Evolutionary conservation across 2,329 filamentous ascomycete genomes (phyloP), one percentile per base, ranked within the genome.

Genomic region (Cryphonectria japonica): DNA sequence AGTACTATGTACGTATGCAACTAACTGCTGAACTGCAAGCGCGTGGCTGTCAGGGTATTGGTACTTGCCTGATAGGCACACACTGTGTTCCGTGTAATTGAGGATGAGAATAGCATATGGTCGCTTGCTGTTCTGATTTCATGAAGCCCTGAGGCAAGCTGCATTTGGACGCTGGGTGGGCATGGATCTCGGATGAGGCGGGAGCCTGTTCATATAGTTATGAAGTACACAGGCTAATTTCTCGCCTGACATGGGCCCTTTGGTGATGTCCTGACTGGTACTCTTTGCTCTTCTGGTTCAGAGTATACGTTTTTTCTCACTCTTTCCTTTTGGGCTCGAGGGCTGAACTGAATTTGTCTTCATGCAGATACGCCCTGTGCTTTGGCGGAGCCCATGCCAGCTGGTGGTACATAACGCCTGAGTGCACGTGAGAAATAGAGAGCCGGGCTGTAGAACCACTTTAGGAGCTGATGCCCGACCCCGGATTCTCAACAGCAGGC

Each of bases 401-500:
- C 3, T 61, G 59, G 59, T 8, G 14, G 32, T 39, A 61, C 59
- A n/a, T n/a, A n/a, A 13, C 29, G 16, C 60, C 34, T 34, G 11
- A 26, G 61, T 26, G 61, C 61, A 64, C 61, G 61, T 64, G 61
- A 64, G 61, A n/a, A 32, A 46, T 46, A 64, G 61, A 29, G 37
- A 11, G 22, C 8, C 32, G 59, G 59, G 16, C 59, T 26, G 26
- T n/a, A 39, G 59, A 3, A 19, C 59, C 34, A 14, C 16, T 61
- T 61, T 61, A 22, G 59, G 59, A 39, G 34, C 22, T 26, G 59
- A 19, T n/a, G 22, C 57, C 59, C 59, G 59, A 61, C 59, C 59
- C 59, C 59, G 59, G 59, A 61, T 61, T 61, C 59, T 39, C 34
- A 39, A n/a, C 16, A 39, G 59, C 59, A 61, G 59, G 9, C 34